Conservation (phyloP, 139 green algal genomes). For the Parachlorella kessleri region DNA sequence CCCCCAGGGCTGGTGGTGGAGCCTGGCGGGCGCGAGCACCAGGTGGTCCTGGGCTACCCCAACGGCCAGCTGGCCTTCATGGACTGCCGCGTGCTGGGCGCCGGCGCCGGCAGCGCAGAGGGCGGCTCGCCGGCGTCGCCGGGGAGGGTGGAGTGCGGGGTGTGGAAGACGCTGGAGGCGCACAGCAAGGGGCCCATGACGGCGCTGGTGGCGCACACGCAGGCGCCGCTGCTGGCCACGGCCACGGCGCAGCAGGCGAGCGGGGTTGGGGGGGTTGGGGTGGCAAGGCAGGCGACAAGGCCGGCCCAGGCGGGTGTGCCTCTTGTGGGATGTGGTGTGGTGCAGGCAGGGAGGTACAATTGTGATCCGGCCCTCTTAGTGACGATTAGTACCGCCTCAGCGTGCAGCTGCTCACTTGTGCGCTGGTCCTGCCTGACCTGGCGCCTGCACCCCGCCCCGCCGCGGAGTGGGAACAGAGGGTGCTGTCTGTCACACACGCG, state of each 20-base stretch:
- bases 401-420: no score
- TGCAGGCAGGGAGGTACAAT: no score
- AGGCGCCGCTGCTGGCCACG: constrained; percentile 84
- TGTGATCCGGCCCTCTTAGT: no score
- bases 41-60: constrained; percentile 58
- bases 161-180: constrained; percentile 70
- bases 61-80: constrained; percentile 77
- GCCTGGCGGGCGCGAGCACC: constrained; percentile 52
- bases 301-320: no score
- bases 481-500: no score
- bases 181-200: constrained; percentile 75
- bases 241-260: constrained; percentile 64
- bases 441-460: no score
- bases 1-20: constrained; percentile 62
- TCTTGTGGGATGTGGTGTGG: no score
- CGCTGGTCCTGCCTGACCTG: no score
- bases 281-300: no score
- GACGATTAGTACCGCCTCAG: no score
- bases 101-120: not conserved
- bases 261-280: not conserved
- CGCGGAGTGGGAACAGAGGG: no score
- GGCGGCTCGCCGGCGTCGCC: not conserved
- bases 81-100: constrained; percentile 69
- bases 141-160: constrained; percentile 16
- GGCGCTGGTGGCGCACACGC: constrained; percentile 73